Percentiles rank a stretch among this genome's conserved stretches.
Evolutionary conservation across 2,329 filamentous ascomycete genomes (phyloP).

Genomic region (Nemania sp.): DNA sequence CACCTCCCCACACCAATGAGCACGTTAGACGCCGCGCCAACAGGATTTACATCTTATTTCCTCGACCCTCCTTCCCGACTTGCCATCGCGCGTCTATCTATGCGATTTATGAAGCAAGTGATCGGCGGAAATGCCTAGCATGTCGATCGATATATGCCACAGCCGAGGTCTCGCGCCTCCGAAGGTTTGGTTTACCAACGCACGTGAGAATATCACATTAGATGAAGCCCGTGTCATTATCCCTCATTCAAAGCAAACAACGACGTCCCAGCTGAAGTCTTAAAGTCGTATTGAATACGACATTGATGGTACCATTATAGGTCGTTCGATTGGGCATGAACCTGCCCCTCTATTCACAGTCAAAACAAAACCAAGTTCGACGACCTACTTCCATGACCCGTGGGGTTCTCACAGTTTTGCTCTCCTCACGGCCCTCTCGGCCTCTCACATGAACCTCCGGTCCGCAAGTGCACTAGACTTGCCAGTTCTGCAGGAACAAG

Average conservation of each 20-base stretch:
- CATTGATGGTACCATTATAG: neutral
- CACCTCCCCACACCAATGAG: conserved; percentile 6
- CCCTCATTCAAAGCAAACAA: too few relatives aligned
- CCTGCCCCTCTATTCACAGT: conserved; percentile 22
- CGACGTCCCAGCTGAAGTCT: too few relatives aligned
- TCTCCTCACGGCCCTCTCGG: conserved; percentile 42
- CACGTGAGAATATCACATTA: neutral
- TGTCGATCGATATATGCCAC: neutral
- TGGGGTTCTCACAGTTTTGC: conserved; percentile 50
- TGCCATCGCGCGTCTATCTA: too few relatives aligned
- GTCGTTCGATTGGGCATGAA: conserved; percentile 2
- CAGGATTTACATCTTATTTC: neutral
- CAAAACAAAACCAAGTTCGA: conserved; percentile 41
- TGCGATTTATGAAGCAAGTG: neutral
- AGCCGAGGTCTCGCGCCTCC: neutral
- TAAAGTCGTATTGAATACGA: neutral
- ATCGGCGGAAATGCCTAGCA: neutral
- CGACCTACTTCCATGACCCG: conserved; percentile 43
- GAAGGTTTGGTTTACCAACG: neutral
- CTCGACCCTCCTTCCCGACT: neutral
- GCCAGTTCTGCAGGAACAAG: conserved; percentile 43
- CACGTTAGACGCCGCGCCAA: neutral
- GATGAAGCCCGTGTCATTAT: neutral
- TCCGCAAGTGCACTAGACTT: conserved; percentile 25
- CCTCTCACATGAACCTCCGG: conserved; percentile 38